These are phyloP conservation scores for Euptelea pleiosperma DNA, from an alignment of 164 flowering plant species.

Conservation along the genomic window DNA sequence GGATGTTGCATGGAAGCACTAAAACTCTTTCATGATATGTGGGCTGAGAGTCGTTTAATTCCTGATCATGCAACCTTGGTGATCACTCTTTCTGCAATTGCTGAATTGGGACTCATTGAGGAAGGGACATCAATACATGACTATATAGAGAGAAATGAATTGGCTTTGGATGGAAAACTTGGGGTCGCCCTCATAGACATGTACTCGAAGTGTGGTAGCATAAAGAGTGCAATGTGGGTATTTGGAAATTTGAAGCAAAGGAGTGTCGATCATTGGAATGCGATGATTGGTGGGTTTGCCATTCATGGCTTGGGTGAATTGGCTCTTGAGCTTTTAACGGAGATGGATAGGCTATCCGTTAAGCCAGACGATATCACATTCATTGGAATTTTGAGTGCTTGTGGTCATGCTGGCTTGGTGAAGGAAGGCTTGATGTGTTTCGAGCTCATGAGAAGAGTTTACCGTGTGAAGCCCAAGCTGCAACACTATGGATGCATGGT, in stretches of 20 bases:
- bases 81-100: conserved; percentile 51
- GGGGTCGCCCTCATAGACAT: conserved; percentile 68
- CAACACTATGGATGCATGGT: conserved; percentile 80
- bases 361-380: conserved; percentile 75
- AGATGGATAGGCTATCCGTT: conserved; percentile 45
- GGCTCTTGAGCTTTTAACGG: conserved; percentile 54
- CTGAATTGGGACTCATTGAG: conserved; percentile 46
- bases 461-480: conserved; percentile 49
- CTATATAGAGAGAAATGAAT: conserved; percentile 35
- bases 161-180: conserved; percentile 37
- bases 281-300: conserved; percentile 74
- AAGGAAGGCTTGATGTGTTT: conserved; percentile 63
- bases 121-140: conserved; percentile 43
- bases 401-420: conserved; percentile 66
- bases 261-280: conserved; percentile 63
- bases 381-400: conserved; percentile 58
- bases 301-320: conserved; percentile 55
- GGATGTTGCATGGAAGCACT: conserved; percentile 47
- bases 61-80: conserved; percentile 52
- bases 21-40: conserved; percentile 43
- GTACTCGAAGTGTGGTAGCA: conserved; percentile 75
- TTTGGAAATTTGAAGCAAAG: conserved; percentile 37
- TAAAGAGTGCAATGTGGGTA: conserved; percentile 41
- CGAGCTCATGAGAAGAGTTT: conserved; percentile 55
- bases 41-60: conserved; percentile 13